Base-by-base conservation (phyloP, 139 green algal genomes). In the Astrephomene gubernaculifera region DNA sequence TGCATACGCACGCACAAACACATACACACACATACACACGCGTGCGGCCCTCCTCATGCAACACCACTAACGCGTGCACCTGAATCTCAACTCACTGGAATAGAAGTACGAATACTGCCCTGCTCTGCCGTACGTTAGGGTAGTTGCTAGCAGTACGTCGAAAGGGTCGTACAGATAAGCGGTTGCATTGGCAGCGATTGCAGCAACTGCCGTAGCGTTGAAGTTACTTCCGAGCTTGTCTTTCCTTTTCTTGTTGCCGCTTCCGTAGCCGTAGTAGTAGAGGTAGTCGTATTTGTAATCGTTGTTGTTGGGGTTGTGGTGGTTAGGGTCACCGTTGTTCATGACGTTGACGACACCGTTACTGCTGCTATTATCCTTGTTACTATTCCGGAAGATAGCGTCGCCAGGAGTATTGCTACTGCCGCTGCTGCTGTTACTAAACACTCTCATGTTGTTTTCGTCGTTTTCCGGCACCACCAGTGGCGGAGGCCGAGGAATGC, bases 21-120 rank as follows among this genome's bases (percentile, higher is more conserved):
- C n/a, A n/a, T n/a, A n/a, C n/a, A n/a, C n/a, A n/a, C n/a, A n/a
- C n/a, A n/a, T n/a, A n/a, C n/a, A n/a, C n/a, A n/a, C n/a, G n/a
- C n/a, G n/a, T n/a, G n/a, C n/a, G n/a, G n/a, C n/a, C n/a, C n/a
- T n/a, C n/a, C n/a, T n/a, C n/a, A n/a, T n/a, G n/a, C n/a, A n/a
- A n/a, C n/a, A n/a, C n/a, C n/a, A n/a, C n/a, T n/a, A n/a, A n/a
- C n/a, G n/a, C n/a, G n/a, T n/a, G n/a, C n/a, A n/a, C n/a, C n/a
- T n/a, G n/a, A n/a, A n/a, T n/a, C n/a, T n/a, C n/a, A n/a, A 2
- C 57, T 7, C 22, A 84, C 78, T 29, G 17, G 78, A 25, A 33
- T 84, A 84, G 41, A 84, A 84, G 63, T 84, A 84, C 25, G 35
- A 38, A 33, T 74, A 84, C 64, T 84, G 61, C 21, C 78, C 78